Percentiles rank a stretch among this genome's conserved stretches.
phyloP scores from a whole-genome alignment of 331 rosid species.

The Malus hybrid region DNA sequence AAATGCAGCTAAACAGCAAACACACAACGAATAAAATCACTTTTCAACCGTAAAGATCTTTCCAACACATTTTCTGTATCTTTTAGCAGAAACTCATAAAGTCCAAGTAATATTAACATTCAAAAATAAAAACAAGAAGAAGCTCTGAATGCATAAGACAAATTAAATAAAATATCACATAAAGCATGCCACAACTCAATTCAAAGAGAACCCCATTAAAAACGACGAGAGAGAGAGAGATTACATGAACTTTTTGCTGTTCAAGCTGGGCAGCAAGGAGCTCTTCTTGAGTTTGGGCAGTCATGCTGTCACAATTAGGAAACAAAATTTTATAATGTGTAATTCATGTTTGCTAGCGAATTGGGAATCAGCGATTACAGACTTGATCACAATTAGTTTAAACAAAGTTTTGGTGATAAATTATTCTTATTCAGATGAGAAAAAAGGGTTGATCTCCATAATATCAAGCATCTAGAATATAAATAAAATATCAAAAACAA shows the following conservation, averaged over 20 bases:
- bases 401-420: no score
- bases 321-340: background rate
- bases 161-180: background rate
- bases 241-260: background rate
- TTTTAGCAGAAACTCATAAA: no score
- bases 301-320: background rate
- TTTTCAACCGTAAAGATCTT: background rate
- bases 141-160: background rate
- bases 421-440: background rate
- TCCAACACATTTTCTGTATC: background rate
- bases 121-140: no score
- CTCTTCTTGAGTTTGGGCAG: background rate
- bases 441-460: background rate
- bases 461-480: background rate
- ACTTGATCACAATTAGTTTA: no score
- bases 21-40: background rate
- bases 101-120: no score
- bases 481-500: no score
- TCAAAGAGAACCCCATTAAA: background rate
- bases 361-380: no score
- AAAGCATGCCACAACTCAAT: background rate
- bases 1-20: background rate
- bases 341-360: background rate
- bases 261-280: background rate
- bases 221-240: background rate